Percentiles rank a stretch among this genome's conserved stretches.
Conservation (phyloP, 2,329 filamentous ascomycete genomes). For the Trichoderma aggressivum region DNA sequence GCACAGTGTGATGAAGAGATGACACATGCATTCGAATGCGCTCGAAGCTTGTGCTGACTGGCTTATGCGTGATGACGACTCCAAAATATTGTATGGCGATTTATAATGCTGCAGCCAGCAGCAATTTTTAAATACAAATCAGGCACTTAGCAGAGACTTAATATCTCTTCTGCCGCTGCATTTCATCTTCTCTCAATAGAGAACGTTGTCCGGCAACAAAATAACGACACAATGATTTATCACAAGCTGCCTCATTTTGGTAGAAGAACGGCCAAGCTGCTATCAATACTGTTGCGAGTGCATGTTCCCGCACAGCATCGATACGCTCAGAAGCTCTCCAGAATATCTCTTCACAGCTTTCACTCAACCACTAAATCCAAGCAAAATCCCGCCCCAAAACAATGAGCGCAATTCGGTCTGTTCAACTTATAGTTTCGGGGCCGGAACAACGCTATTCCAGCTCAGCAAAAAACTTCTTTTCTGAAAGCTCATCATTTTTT, state of each 20-base stretch:
- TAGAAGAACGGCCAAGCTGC: background rate
- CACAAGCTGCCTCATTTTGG: background rate
- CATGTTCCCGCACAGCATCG: background rate
- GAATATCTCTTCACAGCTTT: background rate
- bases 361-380: background rate
- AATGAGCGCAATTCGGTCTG: background rate
- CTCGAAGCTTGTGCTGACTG: background rate
- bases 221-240: background rate
- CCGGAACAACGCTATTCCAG: background rate
- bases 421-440: background rate
- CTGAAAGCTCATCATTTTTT: background rate
- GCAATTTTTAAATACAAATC: background rate
- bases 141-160: background rate
- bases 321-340: background rate
- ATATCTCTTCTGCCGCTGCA: background rate
- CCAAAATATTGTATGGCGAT: background rate
- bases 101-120: background rate
- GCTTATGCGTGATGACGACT: background rate
- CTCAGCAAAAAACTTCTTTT: background rate
- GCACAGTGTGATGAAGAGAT: background rate
- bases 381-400: background rate
- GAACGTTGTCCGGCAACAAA: background rate
- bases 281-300: background rate
- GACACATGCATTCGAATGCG: background rate
- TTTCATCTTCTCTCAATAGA: background rate